These are phyloP conservation scores for Exophiala xenobiotica DNA, from an alignment of 2,329 filamentous ascomycete species.

Conservation along the genomic window DNA sequence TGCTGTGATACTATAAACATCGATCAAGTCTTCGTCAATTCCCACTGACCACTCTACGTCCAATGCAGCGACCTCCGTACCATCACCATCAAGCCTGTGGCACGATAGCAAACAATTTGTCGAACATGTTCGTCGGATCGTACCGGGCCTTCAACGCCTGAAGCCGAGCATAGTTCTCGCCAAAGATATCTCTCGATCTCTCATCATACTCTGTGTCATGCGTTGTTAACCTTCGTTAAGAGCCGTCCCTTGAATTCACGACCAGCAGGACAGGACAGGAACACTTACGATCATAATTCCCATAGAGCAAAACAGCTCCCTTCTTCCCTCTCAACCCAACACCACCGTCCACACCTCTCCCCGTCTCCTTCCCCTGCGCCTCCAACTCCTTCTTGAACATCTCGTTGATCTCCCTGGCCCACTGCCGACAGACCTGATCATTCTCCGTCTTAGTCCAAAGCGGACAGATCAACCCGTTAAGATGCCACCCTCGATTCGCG, in stretches of 20 bases:
- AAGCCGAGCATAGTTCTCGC: conserved; percentile 43
- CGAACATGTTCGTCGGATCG: conserved; percentile 49
- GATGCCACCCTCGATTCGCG: conserved; percentile 47
- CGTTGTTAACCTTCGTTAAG: not conserved
- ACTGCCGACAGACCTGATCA: conserved; percentile 40
- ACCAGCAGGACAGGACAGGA: not conserved
- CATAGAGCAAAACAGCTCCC: conserved; percentile 27
- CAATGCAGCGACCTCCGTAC: not conserved
- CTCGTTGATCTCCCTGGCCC: conserved; percentile 40
- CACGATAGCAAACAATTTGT: conserved; percentile 43
- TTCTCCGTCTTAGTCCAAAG: conserved; percentile 43
- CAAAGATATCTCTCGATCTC: conserved; percentile 42
- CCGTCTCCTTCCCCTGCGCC: conserved; percentile 11
- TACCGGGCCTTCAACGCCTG: conserved; percentile 47
- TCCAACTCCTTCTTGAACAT: conserved; percentile 33
- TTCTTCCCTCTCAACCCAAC: conserved; percentile 21
- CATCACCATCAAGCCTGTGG: conserved; percentile 12
- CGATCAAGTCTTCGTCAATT: too few relatives aligned
- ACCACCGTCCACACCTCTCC: conserved; percentile 14
- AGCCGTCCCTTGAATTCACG: not conserved
- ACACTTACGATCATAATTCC: conserved; percentile 31
- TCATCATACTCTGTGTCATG: conserved; percentile 27
- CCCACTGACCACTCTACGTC: not conserved
- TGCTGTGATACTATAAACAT: too few relatives aligned
- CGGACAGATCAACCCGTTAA: conserved; percentile 44